Conservation (phyloP, 1,284 basidiomycete genomes). For the Cutaneotrichosporon dermatis region DNA sequence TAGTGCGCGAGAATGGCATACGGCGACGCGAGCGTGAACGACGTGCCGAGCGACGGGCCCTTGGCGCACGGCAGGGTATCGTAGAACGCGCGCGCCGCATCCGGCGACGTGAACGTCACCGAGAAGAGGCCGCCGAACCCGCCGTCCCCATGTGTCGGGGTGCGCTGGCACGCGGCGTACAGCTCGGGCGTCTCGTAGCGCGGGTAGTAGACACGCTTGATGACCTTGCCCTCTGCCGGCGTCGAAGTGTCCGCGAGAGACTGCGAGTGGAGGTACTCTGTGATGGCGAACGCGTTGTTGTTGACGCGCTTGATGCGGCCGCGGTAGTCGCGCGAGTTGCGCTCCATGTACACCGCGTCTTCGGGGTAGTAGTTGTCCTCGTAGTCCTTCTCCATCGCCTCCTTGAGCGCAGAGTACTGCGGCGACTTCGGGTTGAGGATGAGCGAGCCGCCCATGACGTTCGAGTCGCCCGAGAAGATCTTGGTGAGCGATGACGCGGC, state of each 20-base stretch:
- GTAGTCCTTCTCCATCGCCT: constrained; percentile 59
- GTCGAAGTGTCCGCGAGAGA: too few species aligned
- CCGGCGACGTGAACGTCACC: constrained; percentile 69
- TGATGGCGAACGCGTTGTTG: constrained; percentile 74
- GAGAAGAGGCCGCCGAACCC: constrained; percentile 93
- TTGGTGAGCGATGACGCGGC: constrained; percentile 91
- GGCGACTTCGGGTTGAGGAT: constrained; percentile 76
- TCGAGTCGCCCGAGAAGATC: constrained; percentile 89
- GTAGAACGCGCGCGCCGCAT: constrained; percentile 77
- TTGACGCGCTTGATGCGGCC: constrained; percentile 74
- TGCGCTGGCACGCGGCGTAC: constrained; percentile 60
- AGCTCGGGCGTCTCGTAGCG: constrained; percentile 70
- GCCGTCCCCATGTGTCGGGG: constrained; percentile 51
- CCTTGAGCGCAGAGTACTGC: constrained; percentile 65
- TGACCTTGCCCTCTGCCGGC: constrained; percentile 31
- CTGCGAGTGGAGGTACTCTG: constrained; percentile 62
- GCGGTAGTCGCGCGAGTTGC: constrained; percentile 90
- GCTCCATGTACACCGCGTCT: constrained; percentile 95
- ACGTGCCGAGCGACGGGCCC: constrained; percentile 91
- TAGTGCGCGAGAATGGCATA: constrained; percentile 94
- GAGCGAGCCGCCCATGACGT: constrained; percentile 97
- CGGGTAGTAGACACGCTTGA: constrained; percentile 88
- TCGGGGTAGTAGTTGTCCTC: constrained; percentile 87
- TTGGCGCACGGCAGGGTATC: constrained; percentile 79
- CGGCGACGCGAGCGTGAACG: constrained; percentile 90